A percentile compares a stretch with the other conserved stretches of the same genome.
Evolutionary conservation across 805 yeast genomes (phyloP).

Genomic region (Wickerhamomyces rabaulensis): DNA sequence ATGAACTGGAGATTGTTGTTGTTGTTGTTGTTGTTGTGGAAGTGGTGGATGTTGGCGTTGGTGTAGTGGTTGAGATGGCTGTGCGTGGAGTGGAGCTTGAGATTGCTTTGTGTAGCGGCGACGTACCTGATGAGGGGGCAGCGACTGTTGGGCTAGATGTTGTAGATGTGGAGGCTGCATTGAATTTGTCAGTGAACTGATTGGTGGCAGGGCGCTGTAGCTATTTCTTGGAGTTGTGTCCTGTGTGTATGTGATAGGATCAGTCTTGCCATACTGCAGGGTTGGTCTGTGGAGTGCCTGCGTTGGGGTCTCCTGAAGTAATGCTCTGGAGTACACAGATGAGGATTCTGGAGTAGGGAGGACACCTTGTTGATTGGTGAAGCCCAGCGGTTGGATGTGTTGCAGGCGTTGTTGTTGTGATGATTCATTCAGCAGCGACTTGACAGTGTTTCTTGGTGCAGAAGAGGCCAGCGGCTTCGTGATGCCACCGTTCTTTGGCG

Average conservation of each 20-base stretch:
- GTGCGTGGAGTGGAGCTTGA: background rate
- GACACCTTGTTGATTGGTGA: background rate
- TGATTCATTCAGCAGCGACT: background rate
- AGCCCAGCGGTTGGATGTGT: background rate
- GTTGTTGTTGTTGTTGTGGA: background rate
- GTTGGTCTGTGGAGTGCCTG: background rate
- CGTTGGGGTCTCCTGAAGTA: background rate
- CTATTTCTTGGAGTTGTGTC: background rate
- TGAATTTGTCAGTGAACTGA: slow-evolving; percentile 4
- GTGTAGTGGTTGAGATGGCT: background rate
- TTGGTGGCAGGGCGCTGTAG: slow-evolving; percentile 6
- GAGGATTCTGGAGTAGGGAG: background rate
- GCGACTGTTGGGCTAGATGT: background rate
- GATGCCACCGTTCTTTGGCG: background rate
- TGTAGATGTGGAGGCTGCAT: background rate
- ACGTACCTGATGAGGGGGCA: background rate
- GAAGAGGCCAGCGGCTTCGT: background rate
- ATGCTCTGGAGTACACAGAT: background rate
- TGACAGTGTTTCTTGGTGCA: background rate
- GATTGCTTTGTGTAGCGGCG: background rate
- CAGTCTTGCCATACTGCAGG: background rate
- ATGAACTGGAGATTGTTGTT: background rate
- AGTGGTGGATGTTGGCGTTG: background rate
- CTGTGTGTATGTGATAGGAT: background rate
- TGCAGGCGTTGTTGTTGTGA: background rate